These are phyloP conservation scores for Scutellaria minor DNA, from an alignment of 257 asterid species.

Conservation along the genomic window DNA sequence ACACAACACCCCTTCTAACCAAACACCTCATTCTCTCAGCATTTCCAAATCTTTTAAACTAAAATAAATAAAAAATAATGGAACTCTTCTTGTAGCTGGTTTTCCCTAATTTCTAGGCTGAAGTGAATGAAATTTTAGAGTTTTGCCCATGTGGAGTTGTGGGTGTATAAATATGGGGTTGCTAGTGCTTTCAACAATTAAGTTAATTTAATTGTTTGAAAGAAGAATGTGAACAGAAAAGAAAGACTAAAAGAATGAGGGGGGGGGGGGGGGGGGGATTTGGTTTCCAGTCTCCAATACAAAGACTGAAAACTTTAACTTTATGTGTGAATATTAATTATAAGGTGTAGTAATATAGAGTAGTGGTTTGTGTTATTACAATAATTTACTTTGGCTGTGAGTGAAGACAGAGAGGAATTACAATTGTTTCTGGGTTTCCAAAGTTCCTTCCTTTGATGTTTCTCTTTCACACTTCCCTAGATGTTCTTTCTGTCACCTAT, in stretches of 20 bases:
- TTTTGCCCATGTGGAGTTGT: slow-evolving; percentile 61
- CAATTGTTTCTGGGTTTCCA: slow-evolving; percentile 63
- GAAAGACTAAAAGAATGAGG: not conserved
- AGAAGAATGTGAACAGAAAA: slow-evolving; percentile 20
- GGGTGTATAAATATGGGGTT: slow-evolving; percentile 56
- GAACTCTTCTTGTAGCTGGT: slow-evolving; percentile 17
- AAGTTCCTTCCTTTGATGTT: slow-evolving; percentile 64
- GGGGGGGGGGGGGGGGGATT: not conserved
- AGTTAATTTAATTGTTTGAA: slow-evolving; percentile 19
- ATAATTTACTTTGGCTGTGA: slow-evolving; percentile 51
- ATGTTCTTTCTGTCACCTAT: slow-evolving; percentile 67
- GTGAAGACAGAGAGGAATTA: slow-evolving; percentile 66
- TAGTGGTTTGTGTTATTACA: slow-evolving; percentile 42
- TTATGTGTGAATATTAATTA: slow-evolving; percentile 38
- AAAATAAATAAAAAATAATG: slow-evolving; percentile 29
- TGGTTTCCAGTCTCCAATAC: slow-evolving; percentile 89
- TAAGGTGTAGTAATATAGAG: slow-evolving; percentile 1
- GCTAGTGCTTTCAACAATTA: not conserved
- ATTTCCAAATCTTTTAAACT: slow-evolving; percentile 46
- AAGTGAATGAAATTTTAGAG: slow-evolving; percentile 44
- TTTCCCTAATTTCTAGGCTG: slow-evolving; percentile 52
- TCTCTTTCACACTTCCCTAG: slow-evolving; percentile 89
- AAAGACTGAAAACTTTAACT: slow-evolving; percentile 81
- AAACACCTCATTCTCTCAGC: slow-evolving; percentile 46
- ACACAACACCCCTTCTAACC: slow-evolving; percentile 27